These are phyloP conservation scores for Parathielavia appendiculata DNA, from an alignment of 495 filamentous ascomycete genomes.

Conservation along the genomic window DNA sequence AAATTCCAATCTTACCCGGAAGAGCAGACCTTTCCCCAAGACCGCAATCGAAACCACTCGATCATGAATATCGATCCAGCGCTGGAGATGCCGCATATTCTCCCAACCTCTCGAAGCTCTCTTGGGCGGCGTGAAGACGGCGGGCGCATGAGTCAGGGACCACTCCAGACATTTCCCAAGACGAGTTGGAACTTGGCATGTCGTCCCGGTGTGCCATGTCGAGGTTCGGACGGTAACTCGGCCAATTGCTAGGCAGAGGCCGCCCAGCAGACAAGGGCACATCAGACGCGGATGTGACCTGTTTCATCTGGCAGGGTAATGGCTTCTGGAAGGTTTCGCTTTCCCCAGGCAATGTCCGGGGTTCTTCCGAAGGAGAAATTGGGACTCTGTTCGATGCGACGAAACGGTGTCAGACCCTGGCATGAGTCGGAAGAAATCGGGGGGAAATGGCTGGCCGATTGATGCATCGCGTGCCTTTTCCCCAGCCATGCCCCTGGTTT, in stretches of 20 bases:
- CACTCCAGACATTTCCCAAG: background rate
- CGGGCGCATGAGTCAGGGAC: constrained; percentile 9
- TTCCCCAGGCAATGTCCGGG: constrained; percentile 3
- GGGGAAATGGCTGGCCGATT: constrained; percentile 13
- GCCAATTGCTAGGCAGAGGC: constrained; percentile 13
- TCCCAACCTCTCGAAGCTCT: background rate
- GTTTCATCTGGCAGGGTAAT: constrained; percentile 9
- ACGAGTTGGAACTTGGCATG: constrained; percentile 1
- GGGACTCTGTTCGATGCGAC: constrained; percentile 6
- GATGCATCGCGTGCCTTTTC: constrained; percentile 18
- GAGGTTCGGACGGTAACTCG: background rate
- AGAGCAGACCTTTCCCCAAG: too few species aligned
- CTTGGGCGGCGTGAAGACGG: background rate
- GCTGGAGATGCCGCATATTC: background rate
- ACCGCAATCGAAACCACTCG: background rate
- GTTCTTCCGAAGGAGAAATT: background rate
- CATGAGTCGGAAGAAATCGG: constrained; percentile 23
- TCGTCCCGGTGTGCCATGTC: background rate
- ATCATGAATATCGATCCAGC: background rate
- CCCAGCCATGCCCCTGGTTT: constrained; percentile 17
- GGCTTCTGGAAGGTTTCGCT: constrained; percentile 11
- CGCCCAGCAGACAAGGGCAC: constrained; percentile 1
- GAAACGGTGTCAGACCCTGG: background rate
- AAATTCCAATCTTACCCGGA: background rate
- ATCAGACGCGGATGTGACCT: constrained; percentile 15